These are phyloP conservation scores for Colletotrichum euphorbiae DNA, from an alignment of 2,329 filamentous ascomycete genomes.

Conservation along the genomic window DNA sequence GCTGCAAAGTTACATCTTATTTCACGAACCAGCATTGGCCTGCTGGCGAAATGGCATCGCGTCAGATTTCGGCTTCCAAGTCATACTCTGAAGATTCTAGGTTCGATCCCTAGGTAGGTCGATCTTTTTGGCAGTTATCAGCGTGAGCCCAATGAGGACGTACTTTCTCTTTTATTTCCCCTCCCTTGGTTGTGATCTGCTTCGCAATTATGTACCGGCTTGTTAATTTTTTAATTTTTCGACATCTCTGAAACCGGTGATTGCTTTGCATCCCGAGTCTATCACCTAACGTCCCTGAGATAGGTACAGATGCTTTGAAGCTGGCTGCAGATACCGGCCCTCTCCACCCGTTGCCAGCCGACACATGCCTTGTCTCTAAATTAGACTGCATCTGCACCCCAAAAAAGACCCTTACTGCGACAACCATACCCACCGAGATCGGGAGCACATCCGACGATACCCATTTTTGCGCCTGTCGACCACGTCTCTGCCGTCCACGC, in stretches of 20 bases:
- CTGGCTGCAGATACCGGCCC: background rate
- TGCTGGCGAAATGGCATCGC: slow-evolving; percentile 41
- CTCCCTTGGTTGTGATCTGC: too few species aligned
- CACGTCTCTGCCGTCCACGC: slow-evolving; percentile 5
- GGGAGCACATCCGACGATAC: slow-evolving; percentile 38
- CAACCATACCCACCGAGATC: slow-evolving; percentile 24
- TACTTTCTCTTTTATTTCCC: too few species aligned
- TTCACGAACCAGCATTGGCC: slow-evolving; percentile 16
- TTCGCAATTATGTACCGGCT: too few species aligned
- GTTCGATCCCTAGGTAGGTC: slow-evolving; percentile 39
- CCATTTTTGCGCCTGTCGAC: slow-evolving; percentile 24
- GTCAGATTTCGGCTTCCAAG: slow-evolving; percentile 37
- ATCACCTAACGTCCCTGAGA: too few species aligned
- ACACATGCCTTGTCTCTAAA: background rate
- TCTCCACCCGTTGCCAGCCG: slow-evolving; percentile 3
- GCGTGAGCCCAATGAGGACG: background rate
- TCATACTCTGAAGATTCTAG: slow-evolving; percentile 38
- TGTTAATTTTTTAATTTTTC: too few species aligned
- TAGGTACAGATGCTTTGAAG: too few species aligned
- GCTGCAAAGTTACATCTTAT: too few species aligned
- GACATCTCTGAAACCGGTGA: too few species aligned
- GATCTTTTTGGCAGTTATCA: background rate
- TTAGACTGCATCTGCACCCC: background rate
- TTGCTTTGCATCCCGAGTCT: too few species aligned
- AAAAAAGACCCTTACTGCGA: background rate